A percentile compares a stretch with the other conserved stretches of the same genome.
Conservation (phyloP, 371 early-diverging fungal species). For the Apophysomyces variabilis region DNA sequence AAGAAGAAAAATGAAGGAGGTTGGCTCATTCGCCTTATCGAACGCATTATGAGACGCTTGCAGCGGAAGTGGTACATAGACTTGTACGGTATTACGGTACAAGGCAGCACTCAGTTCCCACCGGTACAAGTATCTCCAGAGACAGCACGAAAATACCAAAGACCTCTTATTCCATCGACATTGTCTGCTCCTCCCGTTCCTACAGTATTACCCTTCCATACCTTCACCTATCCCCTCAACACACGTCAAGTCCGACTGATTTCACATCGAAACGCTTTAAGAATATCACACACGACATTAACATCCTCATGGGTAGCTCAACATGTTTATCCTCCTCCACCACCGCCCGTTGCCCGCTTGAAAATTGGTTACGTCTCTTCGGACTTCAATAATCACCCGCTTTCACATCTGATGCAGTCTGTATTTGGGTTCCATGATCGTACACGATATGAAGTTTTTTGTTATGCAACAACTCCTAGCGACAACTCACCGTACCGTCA, state of each 20-base stretch:
- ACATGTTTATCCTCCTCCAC: constrained; percentile 81
- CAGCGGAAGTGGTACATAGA: constrained; percentile 73
- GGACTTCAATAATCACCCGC: constrained; percentile 92
- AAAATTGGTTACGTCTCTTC: constrained; percentile 90
- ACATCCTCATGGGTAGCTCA: constrained; percentile 70
- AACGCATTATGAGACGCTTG: constrained; percentile 63
- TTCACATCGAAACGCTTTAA: constrained; percentile 83
- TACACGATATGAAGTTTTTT: constrained; percentile 67
- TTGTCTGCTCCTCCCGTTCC: constrained; percentile 74
- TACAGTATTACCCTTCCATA: constrained; percentile 92
- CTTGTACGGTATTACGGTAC: constrained; percentile 30
- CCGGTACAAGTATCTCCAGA: constrained; percentile 33
- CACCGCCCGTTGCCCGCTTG: constrained; percentile 65
- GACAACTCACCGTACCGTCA: constrained; percentile 82
- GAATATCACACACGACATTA: constrained; percentile 74
- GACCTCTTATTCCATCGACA: constrained; percentile 65
- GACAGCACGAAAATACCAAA: constrained; percentile 46
- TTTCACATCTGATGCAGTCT: constrained; percentile 92
- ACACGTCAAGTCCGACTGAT: constrained; percentile 87
- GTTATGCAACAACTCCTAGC: constrained; percentile 84
- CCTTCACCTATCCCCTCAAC: constrained; percentile 87
- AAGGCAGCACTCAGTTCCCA: constrained; percentile 9
- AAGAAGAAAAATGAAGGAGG: constrained; percentile 74
- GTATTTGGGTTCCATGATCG: constrained; percentile 92
- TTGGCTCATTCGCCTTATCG: constrained; percentile 73